phyloP scores from a whole-genome alignment of 2,329 filamentous ascomycete genomes.

The Penicillium sp. region DNA sequence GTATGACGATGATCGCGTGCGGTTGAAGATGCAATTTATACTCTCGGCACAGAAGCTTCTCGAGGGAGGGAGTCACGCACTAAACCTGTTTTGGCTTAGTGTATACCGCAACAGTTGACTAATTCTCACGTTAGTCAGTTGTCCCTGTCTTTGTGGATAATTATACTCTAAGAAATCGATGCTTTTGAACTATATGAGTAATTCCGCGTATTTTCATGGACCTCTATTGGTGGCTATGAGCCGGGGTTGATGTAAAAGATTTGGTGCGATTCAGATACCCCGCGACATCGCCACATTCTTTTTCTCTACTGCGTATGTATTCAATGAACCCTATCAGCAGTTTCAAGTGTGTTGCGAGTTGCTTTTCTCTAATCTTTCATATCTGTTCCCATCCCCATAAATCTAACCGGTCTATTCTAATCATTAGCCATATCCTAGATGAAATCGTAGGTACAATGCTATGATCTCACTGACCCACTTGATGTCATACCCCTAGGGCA shows the following conservation, averaged over 20 bases:
- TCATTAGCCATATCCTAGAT: not conserved
- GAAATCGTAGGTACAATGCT: not conserved
- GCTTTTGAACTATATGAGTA: not conserved
- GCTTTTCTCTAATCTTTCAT: not conserved
- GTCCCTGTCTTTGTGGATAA: not conserved
- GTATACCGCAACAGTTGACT: not conserved
- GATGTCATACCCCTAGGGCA: slow-evolving; percentile 15
- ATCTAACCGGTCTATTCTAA: not conserved
- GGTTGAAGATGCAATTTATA: slow-evolving; percentile 34
- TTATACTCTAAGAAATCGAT: not conserved
- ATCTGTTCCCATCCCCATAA: not conserved
- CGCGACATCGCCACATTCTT: not conserved
- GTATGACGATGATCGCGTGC: slow-evolving; percentile 30
- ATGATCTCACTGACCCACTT: slow-evolving; percentile 16
- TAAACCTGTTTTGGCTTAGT: slow-evolving; percentile 26
- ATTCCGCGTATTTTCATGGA: not conserved
- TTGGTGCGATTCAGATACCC: not conserved
- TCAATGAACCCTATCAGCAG: not conserved
- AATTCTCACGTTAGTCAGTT: not conserved
- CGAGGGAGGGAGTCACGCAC: slow-evolving; percentile 26
- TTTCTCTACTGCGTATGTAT: too few species aligned
- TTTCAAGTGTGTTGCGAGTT: not conserved
- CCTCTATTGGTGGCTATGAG: not conserved
- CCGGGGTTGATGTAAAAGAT: not conserved
- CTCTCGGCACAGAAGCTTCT: slow-evolving; percentile 36